Evolutionary conservation across 345 rosid genomes (phyloP).

Genomic region (Sisymbrium altissimum): DNA sequence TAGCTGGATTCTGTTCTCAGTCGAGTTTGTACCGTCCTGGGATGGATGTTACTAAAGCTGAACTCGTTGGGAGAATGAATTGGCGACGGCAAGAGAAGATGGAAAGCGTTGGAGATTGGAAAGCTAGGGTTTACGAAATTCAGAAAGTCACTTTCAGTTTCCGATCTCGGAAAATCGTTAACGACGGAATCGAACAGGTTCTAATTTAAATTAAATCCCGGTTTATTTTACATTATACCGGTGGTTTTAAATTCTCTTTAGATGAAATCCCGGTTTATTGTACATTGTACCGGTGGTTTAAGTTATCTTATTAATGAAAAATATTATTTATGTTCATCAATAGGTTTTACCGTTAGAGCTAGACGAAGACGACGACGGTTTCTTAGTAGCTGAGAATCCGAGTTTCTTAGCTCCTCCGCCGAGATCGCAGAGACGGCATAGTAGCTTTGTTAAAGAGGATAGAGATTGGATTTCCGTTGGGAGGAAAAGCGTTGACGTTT

Average conservation of each 20-base stretch:
- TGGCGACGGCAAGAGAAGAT: conserved; percentile 94
- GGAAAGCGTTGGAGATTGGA: conserved; percentile 85
- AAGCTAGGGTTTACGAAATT: conserved; percentile 80
- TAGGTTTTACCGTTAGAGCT: conserved; percentile 72
- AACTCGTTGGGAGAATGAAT: conserved; percentile 77
- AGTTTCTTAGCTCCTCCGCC: conserved; percentile 39
- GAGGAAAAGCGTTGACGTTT: conserved; percentile 77
- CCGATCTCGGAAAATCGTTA: conserved; percentile 62
- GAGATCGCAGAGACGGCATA: conserved; percentile 59
- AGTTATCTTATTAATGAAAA: too few relatives aligned
- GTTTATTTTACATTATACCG: too few relatives aligned
- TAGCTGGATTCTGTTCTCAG: conserved; percentile 76
- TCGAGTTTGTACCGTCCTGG: conserved; percentile 87
- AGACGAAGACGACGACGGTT: conserved; percentile 95
- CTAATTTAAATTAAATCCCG: too few relatives aligned
- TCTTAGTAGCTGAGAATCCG: conserved; percentile 84
- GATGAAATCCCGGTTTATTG: too few relatives aligned
- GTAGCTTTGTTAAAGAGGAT: conserved; percentile 90
- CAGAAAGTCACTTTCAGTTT: conserved; percentile 80
- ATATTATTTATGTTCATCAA: too few relatives aligned
- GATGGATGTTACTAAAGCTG: conserved; percentile 93
- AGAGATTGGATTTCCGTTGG: conserved; percentile 66
- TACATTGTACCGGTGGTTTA: too few relatives aligned
- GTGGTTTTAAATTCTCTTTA: too few relatives aligned
- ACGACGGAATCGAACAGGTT: conserved; percentile 70